Evolutionary conservation across 228 moss, liverwort and hornwort genomes (phyloP).

Genomic region (Sphagnum magellanicum): DNA sequence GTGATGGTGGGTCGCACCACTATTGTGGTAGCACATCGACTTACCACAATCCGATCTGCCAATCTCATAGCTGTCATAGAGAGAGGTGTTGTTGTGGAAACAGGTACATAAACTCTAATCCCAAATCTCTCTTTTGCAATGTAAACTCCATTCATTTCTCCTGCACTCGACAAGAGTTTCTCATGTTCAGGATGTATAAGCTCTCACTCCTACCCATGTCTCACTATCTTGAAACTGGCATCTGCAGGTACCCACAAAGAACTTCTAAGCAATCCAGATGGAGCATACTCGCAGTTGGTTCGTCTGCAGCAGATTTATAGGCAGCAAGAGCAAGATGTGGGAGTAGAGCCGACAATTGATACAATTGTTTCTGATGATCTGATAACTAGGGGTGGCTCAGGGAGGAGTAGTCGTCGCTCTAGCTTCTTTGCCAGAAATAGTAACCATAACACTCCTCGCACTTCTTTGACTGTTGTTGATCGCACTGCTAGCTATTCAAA

Average conservation of each 20-base stretch:
- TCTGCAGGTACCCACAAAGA: conserved; percentile 70
- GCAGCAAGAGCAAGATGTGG: conserved; percentile 27
- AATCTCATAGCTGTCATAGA: conserved; percentile 80
- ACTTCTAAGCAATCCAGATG: conserved; percentile 48
- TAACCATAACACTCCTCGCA: conserved; percentile 20
- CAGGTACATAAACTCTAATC: conserved; percentile 26
- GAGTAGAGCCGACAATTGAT: conserved; percentile 8
- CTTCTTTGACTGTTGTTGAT: conserved; percentile 24
- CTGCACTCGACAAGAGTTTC: neutral
- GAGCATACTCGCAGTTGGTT: conserved; percentile 73
- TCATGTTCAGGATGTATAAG: too few relatives aligned
- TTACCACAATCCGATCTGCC: conserved; percentile 81
- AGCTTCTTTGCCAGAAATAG: conserved; percentile 7
- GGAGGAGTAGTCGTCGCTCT: conserved; percentile 18
- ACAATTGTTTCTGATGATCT: conserved; percentile 9
- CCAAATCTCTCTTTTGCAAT: neutral
- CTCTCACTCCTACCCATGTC: neutral
- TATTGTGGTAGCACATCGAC: conserved; percentile 86
- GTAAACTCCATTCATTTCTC: neutral
- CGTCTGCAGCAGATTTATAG: conserved; percentile 60
- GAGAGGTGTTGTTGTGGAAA: conserved; percentile 77
- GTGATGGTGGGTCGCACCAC: conserved; percentile 82
- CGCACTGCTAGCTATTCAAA: conserved; percentile 15
- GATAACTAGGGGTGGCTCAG: conserved; percentile 32
- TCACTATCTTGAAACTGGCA: neutral